Conservation (phyloP, 192 early-diverging fungal genomes). For the Umbelopsis vinacea region DNA sequence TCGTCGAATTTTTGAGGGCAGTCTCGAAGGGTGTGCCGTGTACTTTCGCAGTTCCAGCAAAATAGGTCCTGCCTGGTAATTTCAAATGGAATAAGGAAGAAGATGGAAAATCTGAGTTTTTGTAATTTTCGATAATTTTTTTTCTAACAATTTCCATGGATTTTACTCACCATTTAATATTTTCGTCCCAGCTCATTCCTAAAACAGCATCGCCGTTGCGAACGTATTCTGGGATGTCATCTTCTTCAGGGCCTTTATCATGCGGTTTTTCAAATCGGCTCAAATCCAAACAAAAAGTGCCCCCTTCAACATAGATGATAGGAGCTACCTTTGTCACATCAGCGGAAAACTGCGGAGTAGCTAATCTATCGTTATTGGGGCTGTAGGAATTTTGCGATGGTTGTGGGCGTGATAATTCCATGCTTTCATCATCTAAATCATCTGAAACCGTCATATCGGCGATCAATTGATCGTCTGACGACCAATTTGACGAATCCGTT, state of each 20-base stretch:
- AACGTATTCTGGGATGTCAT: slow-evolving; percentile 21
- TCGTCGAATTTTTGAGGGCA: slow-evolving; percentile 5
- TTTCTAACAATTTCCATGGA: not conserved
- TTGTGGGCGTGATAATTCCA: not conserved
- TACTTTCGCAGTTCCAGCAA: slow-evolving; percentile 17
- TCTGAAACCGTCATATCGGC: slow-evolving; percentile 7
- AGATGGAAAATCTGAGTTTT: not conserved
- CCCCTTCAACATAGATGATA: slow-evolving; percentile 35
- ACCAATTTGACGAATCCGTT: slow-evolving; percentile 19
- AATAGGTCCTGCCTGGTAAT: slow-evolving; percentile 7
- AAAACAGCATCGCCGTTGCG: slow-evolving; percentile 5
- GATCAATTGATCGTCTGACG: slow-evolving; percentile 22
- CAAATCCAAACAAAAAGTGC: slow-evolving; percentile 30
- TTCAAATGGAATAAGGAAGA: not conserved
- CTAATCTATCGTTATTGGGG: not conserved
- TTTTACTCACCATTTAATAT: not conserved
- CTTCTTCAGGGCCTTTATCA: not conserved
- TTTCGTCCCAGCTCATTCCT: slow-evolving; percentile 2
- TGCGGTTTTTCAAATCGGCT: slow-evolving; percentile 17
- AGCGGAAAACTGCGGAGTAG: not conserved
- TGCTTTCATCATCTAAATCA: not conserved
- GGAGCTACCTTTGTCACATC: slow-evolving; percentile 23
- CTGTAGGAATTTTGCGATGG: not conserved
- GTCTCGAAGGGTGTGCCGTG: slow-evolving; percentile 1
- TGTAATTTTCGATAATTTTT: not conserved